Conservation (phyloP, 768 basidiomycete genomes). For the Phaeotremella skinneri region DNA sequence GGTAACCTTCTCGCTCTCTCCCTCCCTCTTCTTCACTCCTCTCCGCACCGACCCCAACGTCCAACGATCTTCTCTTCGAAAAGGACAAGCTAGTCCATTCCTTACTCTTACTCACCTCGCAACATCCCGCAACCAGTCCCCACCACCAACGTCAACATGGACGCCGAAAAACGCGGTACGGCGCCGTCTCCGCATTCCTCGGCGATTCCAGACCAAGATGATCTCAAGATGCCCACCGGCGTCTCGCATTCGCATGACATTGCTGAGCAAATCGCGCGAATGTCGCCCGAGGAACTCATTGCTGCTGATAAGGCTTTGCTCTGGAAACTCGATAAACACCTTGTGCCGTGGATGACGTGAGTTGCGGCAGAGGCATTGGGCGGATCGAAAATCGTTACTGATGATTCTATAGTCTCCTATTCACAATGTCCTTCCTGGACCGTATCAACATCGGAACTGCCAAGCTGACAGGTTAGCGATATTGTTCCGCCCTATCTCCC, state of each 20-base stretch:
- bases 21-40: background rate
- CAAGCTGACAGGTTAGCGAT: conserved; percentile 35
- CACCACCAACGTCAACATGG: background rate
- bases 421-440: conserved; percentile 50
- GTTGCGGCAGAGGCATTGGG: conserved; percentile 3
- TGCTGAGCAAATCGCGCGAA: conserved; percentile 32
- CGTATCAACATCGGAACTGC: conserved; percentile 49
- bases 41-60: too few species aligned
- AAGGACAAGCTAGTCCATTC: background rate
- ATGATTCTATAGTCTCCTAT: conserved; percentile 37
- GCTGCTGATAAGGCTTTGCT: conserved; percentile 39
- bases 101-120: background rate
- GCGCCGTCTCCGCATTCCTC: conserved; percentile 6
- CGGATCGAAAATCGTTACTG: background rate
- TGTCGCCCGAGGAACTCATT: conserved; percentile 41
- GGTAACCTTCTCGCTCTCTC: background rate
- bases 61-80: too few species aligned
- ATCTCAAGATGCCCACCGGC: background rate
- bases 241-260: conserved; percentile 15
- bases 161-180: background rate
- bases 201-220: conserved; percentile 25
- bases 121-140: background rate
- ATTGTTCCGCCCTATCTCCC: background rate
- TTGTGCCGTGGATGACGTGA: conserved; percentile 52
- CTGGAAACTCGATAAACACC: conserved; percentile 41